Percentiles rank a stretch among this genome's conserved stretches.
phyloP scores from a whole-genome alignment of 2,329 filamentous ascomycete genomes.

The Metarhizium rileyi region DNA sequence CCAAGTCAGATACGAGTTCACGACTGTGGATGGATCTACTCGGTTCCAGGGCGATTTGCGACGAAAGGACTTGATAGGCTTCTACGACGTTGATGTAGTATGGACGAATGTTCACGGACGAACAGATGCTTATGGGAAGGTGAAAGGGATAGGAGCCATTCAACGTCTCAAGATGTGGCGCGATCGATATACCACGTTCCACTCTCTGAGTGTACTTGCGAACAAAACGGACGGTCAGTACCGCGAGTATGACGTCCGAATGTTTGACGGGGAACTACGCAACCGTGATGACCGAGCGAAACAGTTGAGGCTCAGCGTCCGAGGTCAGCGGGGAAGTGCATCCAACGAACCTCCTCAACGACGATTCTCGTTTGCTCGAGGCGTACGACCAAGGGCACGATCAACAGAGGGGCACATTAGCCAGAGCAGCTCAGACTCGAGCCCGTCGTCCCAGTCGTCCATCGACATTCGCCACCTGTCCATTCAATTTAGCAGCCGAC shows the following conservation, averaged over 20 bases:
- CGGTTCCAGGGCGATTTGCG: conserved; percentile 41
- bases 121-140: conserved; percentile 39
- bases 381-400: conserved; percentile 30
- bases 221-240: conserved; percentile 36
- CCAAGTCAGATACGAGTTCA: conserved; percentile 41
- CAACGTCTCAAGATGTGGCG: conserved; percentile 44
- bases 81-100: conserved; percentile 42
- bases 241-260: conserved; percentile 37
- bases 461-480: conserved; percentile 38
- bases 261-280: conserved; percentile 38
- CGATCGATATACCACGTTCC: conserved; percentile 36
- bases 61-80: conserved; percentile 37
- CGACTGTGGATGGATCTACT: conserved; percentile 34
- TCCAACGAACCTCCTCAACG: conserved; percentile 27
- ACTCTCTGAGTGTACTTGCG: conserved; percentile 38
- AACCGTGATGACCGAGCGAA: conserved; percentile 35
- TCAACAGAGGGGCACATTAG: conserved; percentile 16
- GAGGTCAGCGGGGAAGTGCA: conserved; percentile 30
- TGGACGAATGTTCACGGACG: conserved; percentile 41
- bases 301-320: conserved; percentile 33
- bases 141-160: conserved; percentile 40
- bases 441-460: conserved; percentile 13
- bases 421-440: conserved; percentile 13
- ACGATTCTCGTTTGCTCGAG: conserved; percentile 33
- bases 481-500: conserved; percentile 38